Base-by-base conservation (phyloP, 768 basidiomycete genomes). In the Mycena capillaripes region DNA sequence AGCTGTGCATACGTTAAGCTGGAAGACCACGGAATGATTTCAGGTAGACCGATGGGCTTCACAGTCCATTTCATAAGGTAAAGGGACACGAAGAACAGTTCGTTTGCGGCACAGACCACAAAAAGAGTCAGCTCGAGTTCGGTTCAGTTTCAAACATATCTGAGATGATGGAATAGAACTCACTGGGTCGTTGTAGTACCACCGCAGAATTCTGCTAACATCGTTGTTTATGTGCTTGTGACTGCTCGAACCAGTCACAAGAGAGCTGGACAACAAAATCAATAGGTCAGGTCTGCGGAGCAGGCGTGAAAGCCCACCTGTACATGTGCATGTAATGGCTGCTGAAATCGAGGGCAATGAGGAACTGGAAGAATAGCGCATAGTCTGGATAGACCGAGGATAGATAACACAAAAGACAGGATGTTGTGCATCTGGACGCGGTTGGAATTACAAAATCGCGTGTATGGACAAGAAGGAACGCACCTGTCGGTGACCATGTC, bases 301-400 rank as follows among this genome's bases (percentile, higher is more conserved):
- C 48, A 14, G 30, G 3, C 6, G 42, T 23, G 27, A 58, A 70
- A 76, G 78, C 88, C 62, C 77, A 97, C 97, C 97, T 98, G 82
- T 98, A 98, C 98, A 99, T 99, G 82, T 99, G 98, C 91, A 99
- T 98, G 84, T 99, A 99, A 83, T 99, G 98, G 76, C 96, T 97
- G 77, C 94, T 93, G 81, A 99, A 99, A 81, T 99, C 98, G 68
- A 99, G 90, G 0, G 97, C 91, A 82, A 99, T 99, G 72, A 99
- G 90, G 84, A 95, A 93, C 82, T 98, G 96, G 86, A 99, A 98
- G 59, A 92, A 77, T 38, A 97, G 84, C 4, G 97, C 94, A 73
- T 86, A 95, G n/a, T 83, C 77, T 5, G 97, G 96, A 84, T 98
- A 99, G 61, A 90, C 95, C 12, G 93, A 93, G 21, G 97, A 91